Conservation (phyloP, 2,329 filamentous ascomycete genomes). For the Colletotrichum spinosum region DNA sequence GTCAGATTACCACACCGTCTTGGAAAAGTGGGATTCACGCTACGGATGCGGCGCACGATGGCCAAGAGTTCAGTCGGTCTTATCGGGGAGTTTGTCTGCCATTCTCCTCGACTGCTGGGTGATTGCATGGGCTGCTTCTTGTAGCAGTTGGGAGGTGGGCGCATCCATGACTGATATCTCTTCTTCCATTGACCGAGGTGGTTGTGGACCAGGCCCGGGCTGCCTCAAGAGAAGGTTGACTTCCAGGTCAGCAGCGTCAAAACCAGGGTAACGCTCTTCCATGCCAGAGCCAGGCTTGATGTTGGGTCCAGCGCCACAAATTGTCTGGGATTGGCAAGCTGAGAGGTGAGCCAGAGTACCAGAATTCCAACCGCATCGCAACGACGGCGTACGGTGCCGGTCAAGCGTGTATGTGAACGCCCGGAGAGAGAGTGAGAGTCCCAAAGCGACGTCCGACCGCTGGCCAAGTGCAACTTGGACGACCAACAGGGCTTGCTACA, state of each 20-base stretch:
- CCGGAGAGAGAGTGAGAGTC: slow-evolving; percentile 11
- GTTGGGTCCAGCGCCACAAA: background rate
- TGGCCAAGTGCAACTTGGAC: slow-evolving; percentile 30
- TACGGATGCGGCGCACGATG: background rate
- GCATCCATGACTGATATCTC: no score
- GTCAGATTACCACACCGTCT: slow-evolving; percentile 17
- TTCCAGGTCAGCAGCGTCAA: no score
- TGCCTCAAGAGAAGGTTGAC: background rate
- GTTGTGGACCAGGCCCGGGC: no score
- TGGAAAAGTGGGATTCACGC: slow-evolving; percentile 7
- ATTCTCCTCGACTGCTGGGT: background rate
- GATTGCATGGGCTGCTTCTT: slow-evolving; percentile 7
- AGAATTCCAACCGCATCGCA: slow-evolving; percentile 2
- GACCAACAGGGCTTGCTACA: slow-evolving; percentile 25
- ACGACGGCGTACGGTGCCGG: background rate
- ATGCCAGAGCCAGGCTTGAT: no score
- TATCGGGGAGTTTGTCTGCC: slow-evolving; percentile 9
- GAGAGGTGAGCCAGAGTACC: background rate
- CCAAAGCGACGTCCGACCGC: slow-evolving; percentile 33
- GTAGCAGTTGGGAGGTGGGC: background rate
- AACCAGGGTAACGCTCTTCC: no score
- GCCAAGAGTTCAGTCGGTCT: slow-evolving; percentile 2
- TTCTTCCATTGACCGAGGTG: no score
- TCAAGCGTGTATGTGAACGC: slow-evolving; percentile 10
- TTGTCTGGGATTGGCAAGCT: slow-evolving; percentile 1